Percentiles rank a stretch among this genome's conserved stretches.
Evolutionary conservation across 2,329 filamentous ascomycete genomes (phyloP).

Genomic region (Fusarium sp.): DNA sequence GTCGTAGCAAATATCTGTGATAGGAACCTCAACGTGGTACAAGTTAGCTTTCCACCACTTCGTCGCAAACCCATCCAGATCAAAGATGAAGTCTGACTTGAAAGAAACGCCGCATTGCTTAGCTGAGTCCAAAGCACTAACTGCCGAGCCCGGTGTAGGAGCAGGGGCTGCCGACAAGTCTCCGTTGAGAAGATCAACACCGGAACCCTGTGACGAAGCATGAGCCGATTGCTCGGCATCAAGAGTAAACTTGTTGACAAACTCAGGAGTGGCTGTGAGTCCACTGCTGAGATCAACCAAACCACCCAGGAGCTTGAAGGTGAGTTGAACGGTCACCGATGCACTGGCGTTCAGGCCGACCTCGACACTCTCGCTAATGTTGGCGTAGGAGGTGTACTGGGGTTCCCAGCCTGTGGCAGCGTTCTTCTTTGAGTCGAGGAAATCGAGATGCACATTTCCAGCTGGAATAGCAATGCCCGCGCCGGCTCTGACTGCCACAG

Average conservation of each 20-base stretch:
- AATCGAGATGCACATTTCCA: slow-evolving; percentile 19
- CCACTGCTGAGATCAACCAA: slow-evolving; percentile 26
- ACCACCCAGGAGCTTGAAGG: slow-evolving; percentile 12
- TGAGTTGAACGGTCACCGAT: slow-evolving; percentile 11
- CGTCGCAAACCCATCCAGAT: slow-evolving; percentile 22
- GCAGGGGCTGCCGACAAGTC: neutral
- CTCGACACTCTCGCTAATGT: slow-evolving; percentile 20
- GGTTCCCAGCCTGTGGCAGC: slow-evolving; percentile 18
- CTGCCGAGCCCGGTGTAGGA: neutral
- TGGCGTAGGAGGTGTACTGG: slow-evolving; percentile 17
- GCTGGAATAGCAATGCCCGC: slow-evolving; percentile 15
- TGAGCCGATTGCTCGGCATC: slow-evolving; percentile 4
- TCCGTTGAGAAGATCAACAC: neutral
- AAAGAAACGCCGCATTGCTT: slow-evolving; percentile 16
- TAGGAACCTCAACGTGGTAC: slow-evolving; percentile 14
- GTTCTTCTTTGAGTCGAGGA: slow-evolving; percentile 7
- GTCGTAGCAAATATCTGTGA: slow-evolving; percentile 15
- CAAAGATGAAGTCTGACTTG: slow-evolving; percentile 20
- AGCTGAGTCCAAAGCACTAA: neutral
- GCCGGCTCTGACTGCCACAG: slow-evolving; percentile 5
- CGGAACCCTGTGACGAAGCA: neutral
- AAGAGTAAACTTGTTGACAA: slow-evolving; percentile 23
- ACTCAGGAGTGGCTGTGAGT: slow-evolving; percentile 7
- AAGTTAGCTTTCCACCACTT: slow-evolving; percentile 25
- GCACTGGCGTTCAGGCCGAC: slow-evolving; percentile 16